These are phyloP conservation scores for Mortierella sp. DNA, from an alignment of 371 early-diverging fungal genomes.

Conservation along the genomic window DNA sequence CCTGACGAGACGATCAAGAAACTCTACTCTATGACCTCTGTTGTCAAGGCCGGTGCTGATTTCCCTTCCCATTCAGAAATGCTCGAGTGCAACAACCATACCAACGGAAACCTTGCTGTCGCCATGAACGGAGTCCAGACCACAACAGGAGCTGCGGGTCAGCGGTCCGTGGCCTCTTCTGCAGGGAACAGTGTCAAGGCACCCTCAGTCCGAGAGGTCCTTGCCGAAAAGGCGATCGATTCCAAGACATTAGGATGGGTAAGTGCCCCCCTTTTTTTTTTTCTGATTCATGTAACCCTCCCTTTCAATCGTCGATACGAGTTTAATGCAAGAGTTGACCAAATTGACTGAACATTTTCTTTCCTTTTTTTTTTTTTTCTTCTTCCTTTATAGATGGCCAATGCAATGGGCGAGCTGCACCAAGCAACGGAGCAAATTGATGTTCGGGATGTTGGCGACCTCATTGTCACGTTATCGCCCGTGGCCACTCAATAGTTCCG, in stretches of 20 bases:
- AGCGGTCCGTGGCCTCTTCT: slow-evolving; percentile 30
- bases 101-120: no score
- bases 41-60: slow-evolving; percentile 23
- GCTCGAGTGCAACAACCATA: slow-evolving; percentile 11
- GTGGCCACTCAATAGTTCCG: slow-evolving; percentile 9
- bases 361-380: not conserved
- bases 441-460: slow-evolving; percentile 47
- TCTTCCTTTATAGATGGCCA: slow-evolving; percentile 30
- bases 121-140: no score
- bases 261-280: slow-evolving; percentile 12
- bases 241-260: slow-evolving; percentile 51
- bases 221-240: slow-evolving; percentile 48
- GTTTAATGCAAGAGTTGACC: not conserved
- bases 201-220: slow-evolving; percentile 42
- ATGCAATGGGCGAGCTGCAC: slow-evolving; percentile 43
- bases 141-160: no score
- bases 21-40: slow-evolving; percentile 43
- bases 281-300: not conserved
- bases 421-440: slow-evolving; percentile 49
- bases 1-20: slow-evolving; percentile 39
- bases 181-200: slow-evolving; percentile 39
- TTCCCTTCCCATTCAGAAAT: slow-evolving; percentile 14
- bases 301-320: not conserved
- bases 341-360: not conserved
- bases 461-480: slow-evolving; percentile 45